phyloP scores from a whole-genome alignment of 768 basidiomycete genomes.

The Rhizopogon salebrosus region DNA sequence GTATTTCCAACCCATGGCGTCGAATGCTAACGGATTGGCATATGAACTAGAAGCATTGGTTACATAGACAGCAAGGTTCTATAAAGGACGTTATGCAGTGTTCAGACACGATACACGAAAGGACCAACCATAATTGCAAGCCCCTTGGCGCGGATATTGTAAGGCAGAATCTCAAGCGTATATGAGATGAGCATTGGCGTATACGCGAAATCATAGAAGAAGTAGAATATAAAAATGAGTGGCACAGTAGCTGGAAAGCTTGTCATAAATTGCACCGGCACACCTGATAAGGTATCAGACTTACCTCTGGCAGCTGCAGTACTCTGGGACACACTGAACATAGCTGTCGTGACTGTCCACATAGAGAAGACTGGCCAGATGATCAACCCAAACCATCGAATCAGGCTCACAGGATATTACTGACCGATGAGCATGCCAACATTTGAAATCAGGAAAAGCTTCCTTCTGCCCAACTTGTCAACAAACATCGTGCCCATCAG shows the following conservation, averaged over 20 bases:
- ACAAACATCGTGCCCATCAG: constrained; percentile 57
- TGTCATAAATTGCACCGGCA: neutral
- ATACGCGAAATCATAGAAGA: constrained; percentile 64
- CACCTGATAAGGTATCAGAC: neutral
- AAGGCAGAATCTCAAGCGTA: constrained; percentile 77
- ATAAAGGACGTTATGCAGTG: neutral
- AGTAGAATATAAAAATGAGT: constrained; percentile 55
- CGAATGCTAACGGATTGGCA: constrained; percentile 72
- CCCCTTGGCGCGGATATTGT: constrained; percentile 73
- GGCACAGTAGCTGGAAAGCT: constrained; percentile 49
- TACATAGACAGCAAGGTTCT: constrained; percentile 61
- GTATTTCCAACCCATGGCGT: constrained; percentile 47
- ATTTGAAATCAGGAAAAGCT: constrained; percentile 63
- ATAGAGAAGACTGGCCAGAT: constrained; percentile 38
- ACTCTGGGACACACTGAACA: constrained; percentile 26
- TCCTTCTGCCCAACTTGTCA: constrained; percentile 63
- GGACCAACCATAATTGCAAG: constrained; percentile 64
- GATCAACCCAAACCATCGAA: neutral
- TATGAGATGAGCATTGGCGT: constrained; percentile 64
- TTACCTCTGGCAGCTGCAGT: constrained; percentile 26
- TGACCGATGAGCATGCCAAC: constrained; percentile 51
- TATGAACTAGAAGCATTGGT: constrained; percentile 77
- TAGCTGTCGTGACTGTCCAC: constrained; percentile 50
- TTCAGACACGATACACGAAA: neutral
- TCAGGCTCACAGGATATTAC: constrained; percentile 7